phyloP scores from a whole-genome alignment of 441 rosid species.

The Rhodomyrtus psidioides region DNA sequence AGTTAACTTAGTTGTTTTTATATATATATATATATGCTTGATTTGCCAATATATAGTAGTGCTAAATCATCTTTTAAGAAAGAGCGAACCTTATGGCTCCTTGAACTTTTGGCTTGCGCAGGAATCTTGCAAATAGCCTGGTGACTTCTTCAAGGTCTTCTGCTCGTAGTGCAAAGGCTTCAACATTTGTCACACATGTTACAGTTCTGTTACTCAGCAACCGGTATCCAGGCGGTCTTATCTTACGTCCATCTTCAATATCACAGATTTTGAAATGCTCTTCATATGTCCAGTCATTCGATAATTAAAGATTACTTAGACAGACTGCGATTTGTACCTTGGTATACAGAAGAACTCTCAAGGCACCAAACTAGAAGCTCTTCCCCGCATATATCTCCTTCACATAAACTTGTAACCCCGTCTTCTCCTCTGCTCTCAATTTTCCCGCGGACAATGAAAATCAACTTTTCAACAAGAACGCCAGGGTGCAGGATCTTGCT shows the following conservation, averaged over 20 bases:
- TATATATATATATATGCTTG: too few species aligned
- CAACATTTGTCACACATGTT: constrained; percentile 66
- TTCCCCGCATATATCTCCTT: constrained; percentile 81
- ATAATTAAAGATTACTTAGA: neutral
- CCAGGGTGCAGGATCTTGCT: constrained; percentile 49
- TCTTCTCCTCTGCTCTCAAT: constrained; percentile 66
- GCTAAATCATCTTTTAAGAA: neutral
- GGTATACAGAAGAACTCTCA: constrained; percentile 57
- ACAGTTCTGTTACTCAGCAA: constrained; percentile 52
- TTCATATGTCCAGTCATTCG: neutral
- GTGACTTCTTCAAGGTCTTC: constrained; percentile 84
- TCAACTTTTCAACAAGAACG: constrained; percentile 64
- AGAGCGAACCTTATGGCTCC: constrained; percentile 26
- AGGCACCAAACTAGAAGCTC: constrained; percentile 90
- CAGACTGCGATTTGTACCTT: constrained; percentile 25
- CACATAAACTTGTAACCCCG: constrained; percentile 29
- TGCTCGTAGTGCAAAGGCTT: constrained; percentile 77
- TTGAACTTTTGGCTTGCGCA: constrained; percentile 59
- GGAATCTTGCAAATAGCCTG: constrained; percentile 50
- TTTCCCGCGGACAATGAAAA: constrained; percentile 75
- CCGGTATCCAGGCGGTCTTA: constrained; percentile 35
- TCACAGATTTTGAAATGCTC: neutral
- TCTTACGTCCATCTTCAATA: constrained; percentile 51
- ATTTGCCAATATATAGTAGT: neutral
- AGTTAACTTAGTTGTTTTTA: neutral